Evolutionary conservation across 148 eudicot genomes (phyloP), one percentile per base, ranked within the genome.

Genomic region (Polygonum aviculare): DNA sequence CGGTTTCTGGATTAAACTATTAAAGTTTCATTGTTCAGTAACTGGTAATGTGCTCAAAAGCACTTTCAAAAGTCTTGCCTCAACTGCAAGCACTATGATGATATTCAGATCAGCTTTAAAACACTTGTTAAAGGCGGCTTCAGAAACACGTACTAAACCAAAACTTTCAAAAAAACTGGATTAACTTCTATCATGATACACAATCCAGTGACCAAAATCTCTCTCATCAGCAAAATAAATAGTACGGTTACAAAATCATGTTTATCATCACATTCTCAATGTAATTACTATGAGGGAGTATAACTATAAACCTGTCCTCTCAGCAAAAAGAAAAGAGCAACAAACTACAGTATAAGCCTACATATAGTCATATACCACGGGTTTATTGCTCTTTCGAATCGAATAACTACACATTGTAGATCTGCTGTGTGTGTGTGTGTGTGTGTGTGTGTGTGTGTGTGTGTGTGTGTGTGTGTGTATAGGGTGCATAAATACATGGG

Each of bases 401-500:
- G 65, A 59, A 59, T 21, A 31, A 12, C 38, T 35, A 63, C 39
- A 31, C 40, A 14, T 38, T 22, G 72, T 67, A 26, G 18, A 31
- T 63, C 9, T 67, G 35, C 35, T 15, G 72, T 60, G 36, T 60
- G 36, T 35, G 38, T 67, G 36, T 35, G 38, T 67, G 36, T 35
- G 38, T 67, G 36, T 35, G 38, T 67, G 36, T 35, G 38, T 67
- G 36, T 35, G 38, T 67, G 36, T 35, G 38, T 67, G 36, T 35
- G 38, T 67, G 36, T 35, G 38, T 67, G 36, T 35, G 38, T 15
- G 72, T 60, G 36, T 60, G 36, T 35, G 38, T 67, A 31, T 62
- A 62, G 15, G 16, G 38, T 62, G 36, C 69, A 62, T 62, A 31
- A 62, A 62, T 62, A 62, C 69, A 62, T 67, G 39, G n/a, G 63